A percentile compares a stretch with the other conserved stretches of the same genome.
Conservation (phyloP, 768 basidiomycete genomes). For the Psilocybe sp. region DNA sequence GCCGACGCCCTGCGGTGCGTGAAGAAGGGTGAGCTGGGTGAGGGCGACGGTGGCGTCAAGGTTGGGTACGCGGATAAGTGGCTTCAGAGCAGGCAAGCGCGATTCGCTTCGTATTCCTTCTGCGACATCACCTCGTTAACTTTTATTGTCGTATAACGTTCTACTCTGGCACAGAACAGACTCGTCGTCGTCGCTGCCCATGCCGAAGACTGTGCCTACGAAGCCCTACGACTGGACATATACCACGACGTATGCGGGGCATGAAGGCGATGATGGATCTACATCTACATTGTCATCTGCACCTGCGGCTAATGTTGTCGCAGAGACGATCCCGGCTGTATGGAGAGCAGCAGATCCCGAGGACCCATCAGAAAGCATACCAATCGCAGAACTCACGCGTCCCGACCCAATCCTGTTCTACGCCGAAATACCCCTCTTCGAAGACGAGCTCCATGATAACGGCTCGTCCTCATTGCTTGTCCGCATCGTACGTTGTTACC, state of each 20-base stretch:
- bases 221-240: conserved; percentile 99
- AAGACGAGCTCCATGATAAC: conserved; percentile 97
- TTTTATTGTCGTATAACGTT: conserved; percentile 12
- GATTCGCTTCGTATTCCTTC: conserved; percentile 8
- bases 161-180: conserved; percentile 49
- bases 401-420: conserved; percentile 98
- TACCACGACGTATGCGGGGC: conserved; percentile 83
- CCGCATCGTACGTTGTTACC: conserved; percentile 67
- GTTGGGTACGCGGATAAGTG: conserved; percentile 95
- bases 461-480: conserved; percentile 84
- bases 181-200: conserved; percentile 57
- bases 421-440: conserved; percentile 90
- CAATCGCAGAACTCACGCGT: conserved; percentile 78
- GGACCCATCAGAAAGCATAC: conserved; percentile 64
- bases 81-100: conserved; percentile 78
- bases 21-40: conserved; percentile 68
- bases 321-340: conserved; percentile 12
- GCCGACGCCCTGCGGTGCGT: conserved; percentile 69
- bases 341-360: conserved; percentile 61
- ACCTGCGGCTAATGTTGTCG: conserved; percentile 8
- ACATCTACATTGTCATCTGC: conserved; percentile 8
- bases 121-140: conserved; percentile 9
- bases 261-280: conserved; percentile 25
- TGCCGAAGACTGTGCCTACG: conserved; percentile 69
- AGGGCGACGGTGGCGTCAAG: conserved; percentile 89